These are phyloP conservation scores for Lecanicillium sp. DNA, from an alignment of 2,329 filamentous ascomycete species.

Conservation along the genomic window DNA sequence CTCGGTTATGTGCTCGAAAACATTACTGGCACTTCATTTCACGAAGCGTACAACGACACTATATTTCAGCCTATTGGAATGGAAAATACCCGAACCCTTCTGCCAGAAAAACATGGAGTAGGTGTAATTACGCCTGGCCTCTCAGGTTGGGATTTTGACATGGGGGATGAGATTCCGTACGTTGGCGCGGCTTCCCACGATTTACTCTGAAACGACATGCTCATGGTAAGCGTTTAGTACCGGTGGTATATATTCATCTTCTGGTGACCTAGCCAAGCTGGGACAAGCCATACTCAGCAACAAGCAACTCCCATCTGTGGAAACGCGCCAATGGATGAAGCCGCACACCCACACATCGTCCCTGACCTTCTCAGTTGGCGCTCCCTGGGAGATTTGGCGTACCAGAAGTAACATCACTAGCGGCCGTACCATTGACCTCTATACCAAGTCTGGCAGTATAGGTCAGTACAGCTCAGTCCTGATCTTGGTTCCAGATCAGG, in stretches of 20 bases:
- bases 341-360: constrained; percentile 9
- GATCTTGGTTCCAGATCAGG: constrained; percentile 22
- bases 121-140: constrained; percentile 10
- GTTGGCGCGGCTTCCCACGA: background rate
- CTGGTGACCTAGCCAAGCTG: constrained; percentile 13
- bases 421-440: constrained; percentile 22
- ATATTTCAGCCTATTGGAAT: constrained; percentile 8
- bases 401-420: constrained; percentile 21
- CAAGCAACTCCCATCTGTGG: constrained; percentile 23
- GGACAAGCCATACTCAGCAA: constrained; percentile 11
- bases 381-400: constrained; percentile 26
- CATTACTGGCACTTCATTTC: constrained; percentile 13
- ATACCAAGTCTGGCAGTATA: constrained; percentile 25
- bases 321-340: constrained; percentile 20
- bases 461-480: constrained; percentile 23
- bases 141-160: constrained; percentile 5
- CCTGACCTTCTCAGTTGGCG: constrained; percentile 20
- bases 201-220: background rate
- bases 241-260: constrained; percentile 9
- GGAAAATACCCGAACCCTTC: constrained; percentile 3
- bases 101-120: background rate
- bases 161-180: constrained; percentile 11
- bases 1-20: constrained; percentile 15
- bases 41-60: constrained; percentile 2
- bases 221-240: too few relatives aligned